phyloP scores from a whole-genome alignment of 345 rosid species.

The Chamaenerion angustifolium region DNA sequence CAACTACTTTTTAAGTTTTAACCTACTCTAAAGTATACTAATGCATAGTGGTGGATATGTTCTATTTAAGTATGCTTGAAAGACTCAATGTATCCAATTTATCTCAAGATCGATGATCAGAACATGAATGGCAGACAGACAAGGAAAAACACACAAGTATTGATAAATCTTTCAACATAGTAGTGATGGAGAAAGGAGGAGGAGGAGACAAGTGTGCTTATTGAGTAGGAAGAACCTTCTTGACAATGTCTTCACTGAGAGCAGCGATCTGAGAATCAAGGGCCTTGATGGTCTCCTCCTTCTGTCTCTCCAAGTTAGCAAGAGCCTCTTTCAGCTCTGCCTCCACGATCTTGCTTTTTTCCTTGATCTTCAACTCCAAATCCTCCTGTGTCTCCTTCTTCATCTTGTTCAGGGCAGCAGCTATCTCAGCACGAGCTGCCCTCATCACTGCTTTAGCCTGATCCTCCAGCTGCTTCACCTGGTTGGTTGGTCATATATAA shows the following conservation, averaged over 20 bases:
- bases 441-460: conserved; percentile 65
- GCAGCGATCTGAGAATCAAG: conserved; percentile 76
- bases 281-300: conserved; percentile 61
- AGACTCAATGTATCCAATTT: too few relatives aligned
- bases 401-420: conserved; percentile 80
- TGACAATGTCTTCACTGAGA: conserved; percentile 71
- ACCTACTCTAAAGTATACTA: too few relatives aligned
- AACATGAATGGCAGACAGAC: too few relatives aligned
- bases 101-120: too few relatives aligned
- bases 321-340: conserved; percentile 70
- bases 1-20: too few relatives aligned
- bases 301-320: conserved; percentile 64
- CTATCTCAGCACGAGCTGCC: conserved; percentile 83
- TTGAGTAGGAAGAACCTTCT: conserved; percentile 71
- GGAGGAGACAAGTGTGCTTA: background rate
- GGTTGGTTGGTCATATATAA: too few relatives aligned
- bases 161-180: too few relatives aligned
- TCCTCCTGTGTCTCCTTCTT: conserved; percentile 82
- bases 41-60: too few relatives aligned
- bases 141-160: too few relatives aligned
- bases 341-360: conserved; percentile 69
- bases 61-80: too few relatives aligned
- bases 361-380: conserved; percentile 47
- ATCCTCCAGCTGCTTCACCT: conserved; percentile 73
- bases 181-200: too few relatives aligned